Evolutionary conservation across 306 rosid species (phyloP), one percentile per base, ranked within the genome.

Genomic region (Ormosia semicastrata): DNA sequence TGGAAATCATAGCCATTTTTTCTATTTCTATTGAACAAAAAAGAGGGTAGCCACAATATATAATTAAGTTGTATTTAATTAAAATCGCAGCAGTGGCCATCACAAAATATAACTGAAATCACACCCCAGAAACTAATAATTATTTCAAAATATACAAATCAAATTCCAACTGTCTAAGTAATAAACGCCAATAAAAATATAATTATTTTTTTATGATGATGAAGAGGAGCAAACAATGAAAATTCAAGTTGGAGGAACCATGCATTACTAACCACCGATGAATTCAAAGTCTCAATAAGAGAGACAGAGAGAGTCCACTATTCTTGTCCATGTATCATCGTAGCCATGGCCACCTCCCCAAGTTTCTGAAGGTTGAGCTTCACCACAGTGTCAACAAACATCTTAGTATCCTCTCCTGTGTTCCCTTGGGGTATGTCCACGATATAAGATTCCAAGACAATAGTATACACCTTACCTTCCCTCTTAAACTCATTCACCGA

Each of bases 311-410:
- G 50, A 2, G 2, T 2, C 50, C 1, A 4, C 17, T 49, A 49
- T 39, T 73, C 2, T 17, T 37, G 85, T 32, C 81, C 93, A 71
- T 88, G 90, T 84, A 71, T 65, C 66, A 53, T 69, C 50, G 80
- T 73, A 37, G 91, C 79, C 70, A 70, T 79, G 29, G 97, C 92
- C 3, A 87, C 85, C 40, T 82, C 90, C 5, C 85, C 92, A 64
- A 95, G 99, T 84, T 95, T 95, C 58, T 93, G 98, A 80, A 93
- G 95, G 67, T 95, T 95, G 74, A 95, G 90, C 84, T 89, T 95
- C 0, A 95, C 88, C 0, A 93, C 99, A 2, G 97, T 95, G 58
- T 95, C 99, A 1, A 58, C 92, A 11, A 95, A 95, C 97, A 93
- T 93, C 92, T 92, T 92, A 0, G 99, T 95, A 47, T 95, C 99